Percentiles rank a stretch among this genome's conserved stretches.
Conservation (phyloP, 179 eudicot genomes). For the Actinidia arguta region DNA sequence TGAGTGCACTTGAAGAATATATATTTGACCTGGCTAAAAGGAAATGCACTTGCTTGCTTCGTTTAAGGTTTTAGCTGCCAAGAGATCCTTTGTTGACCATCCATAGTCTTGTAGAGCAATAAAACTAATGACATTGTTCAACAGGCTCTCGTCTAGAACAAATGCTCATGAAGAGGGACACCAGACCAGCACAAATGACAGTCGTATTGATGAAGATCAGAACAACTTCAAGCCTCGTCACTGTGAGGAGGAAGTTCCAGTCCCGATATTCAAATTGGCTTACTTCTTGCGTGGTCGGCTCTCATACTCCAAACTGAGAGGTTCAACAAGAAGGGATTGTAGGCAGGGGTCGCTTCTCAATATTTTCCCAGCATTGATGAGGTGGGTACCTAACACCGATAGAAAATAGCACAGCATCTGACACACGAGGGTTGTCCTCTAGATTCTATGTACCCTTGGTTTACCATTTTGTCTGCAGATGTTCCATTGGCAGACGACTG, state of each 20-base stretch:
- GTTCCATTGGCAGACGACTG: too few relatives aligned
- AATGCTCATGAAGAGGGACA: conserved; percentile 10
- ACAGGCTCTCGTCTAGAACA: conserved; percentile 14
- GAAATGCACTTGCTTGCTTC: background rate
- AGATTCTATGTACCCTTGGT: too few relatives aligned
- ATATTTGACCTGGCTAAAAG: background rate
- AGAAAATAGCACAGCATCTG: conserved; percentile 2
- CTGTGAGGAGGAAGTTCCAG: conserved; percentile 1
- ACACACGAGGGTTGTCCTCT: too few relatives aligned
- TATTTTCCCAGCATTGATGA: background rate
- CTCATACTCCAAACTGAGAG: conserved; percentile 23
- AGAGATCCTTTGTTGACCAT: background rate
- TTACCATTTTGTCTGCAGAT: too few relatives aligned
- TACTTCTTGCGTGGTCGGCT: conserved; percentile 17
- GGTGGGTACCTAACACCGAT: background rate
- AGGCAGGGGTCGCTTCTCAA: conserved; percentile 2
- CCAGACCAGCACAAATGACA: conserved; percentile 8
- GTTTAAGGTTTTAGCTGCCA: background rate
- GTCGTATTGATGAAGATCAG: background rate
- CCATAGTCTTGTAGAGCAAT: background rate
- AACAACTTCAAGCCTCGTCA: background rate
- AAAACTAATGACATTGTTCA: background rate
- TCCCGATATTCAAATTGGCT: conserved; percentile 27
- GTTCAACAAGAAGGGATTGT: conserved; percentile 13
- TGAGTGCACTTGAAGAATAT: background rate